These are phyloP conservation scores for Vitis labrusca DNA, from an alignment of 164 flowering plant genomes.

Conservation along the genomic window DNA sequence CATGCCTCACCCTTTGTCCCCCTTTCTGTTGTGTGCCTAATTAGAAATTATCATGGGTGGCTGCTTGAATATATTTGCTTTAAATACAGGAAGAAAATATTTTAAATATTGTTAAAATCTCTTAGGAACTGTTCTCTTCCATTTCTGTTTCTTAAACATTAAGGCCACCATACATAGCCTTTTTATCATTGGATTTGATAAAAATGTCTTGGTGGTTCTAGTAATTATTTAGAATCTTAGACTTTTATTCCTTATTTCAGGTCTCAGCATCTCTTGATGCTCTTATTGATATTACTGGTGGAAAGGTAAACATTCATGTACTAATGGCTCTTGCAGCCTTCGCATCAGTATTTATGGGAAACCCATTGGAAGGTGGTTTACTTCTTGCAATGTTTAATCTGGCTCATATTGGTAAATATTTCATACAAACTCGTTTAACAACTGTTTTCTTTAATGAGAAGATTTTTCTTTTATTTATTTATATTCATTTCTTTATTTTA, in stretches of 20 bases:
- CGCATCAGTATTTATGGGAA: conserved; percentile 96
- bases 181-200: no score
- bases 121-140: no score
- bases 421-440: neutral
- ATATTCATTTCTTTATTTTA: neutral
- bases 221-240: conserved; percentile 1
- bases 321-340: conserved; percentile 97
- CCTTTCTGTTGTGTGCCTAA: no score
- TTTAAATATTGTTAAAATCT: no score
- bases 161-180: no score
- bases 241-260: conserved; percentile 29
- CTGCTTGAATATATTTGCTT: no score
- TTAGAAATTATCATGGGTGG: no score
- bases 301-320: conserved; percentile 93
- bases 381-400: conserved; percentile 97
- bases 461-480: neutral
- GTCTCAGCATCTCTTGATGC: conserved; percentile 93
- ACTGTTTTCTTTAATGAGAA: neutral
- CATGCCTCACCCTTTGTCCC: no score
- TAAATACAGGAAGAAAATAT: no score
- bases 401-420: conserved; percentile 82
- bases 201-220: no score
- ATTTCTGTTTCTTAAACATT: no score
- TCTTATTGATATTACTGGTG: conserved; percentile 75
- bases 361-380: conserved; percentile 89